A percentile compares a stretch with the other conserved stretches of the same genome.
phyloP scores from a whole-genome alignment of 371 early-diverging fungal species.

The Mucor racemosus region DNA sequence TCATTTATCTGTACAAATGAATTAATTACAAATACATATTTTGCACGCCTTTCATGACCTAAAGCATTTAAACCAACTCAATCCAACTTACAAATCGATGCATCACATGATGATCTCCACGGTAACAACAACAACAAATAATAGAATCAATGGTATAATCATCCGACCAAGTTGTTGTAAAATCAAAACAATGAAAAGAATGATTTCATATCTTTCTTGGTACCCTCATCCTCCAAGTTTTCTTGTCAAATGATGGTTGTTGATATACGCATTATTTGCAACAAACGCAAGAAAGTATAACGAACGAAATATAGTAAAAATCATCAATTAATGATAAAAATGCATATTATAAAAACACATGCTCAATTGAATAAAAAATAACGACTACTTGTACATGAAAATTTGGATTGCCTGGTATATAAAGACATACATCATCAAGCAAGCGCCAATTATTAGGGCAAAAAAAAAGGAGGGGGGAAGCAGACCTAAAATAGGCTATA shows the following conservation, averaged over 20 bases:
- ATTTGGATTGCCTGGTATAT: no score
- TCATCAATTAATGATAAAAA: no score
- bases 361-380: no score
- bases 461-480: neutral
- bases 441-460: neutral
- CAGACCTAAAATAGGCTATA: constrained; percentile 8
- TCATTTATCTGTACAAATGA: no score
- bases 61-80: no score
- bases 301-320: no score
- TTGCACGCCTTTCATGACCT: no score
- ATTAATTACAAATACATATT: no score
- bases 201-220: neutral
- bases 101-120: constrained; percentile 5
- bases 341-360: no score
- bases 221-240: neutral
- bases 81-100: neutral
- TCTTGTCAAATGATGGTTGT: neutral
- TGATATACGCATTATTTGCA: neutral
- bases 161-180: neutral
- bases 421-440: neutral
- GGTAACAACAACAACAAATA: neutral
- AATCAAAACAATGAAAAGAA: neutral
- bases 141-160: neutral
- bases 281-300: no score
- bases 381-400: no score